Percentiles rank a stretch among this genome's conserved stretches.
Evolutionary conservation across 208 protist genomes (phyloP).

Genomic region (Trypanosoma cruzi): DNA sequence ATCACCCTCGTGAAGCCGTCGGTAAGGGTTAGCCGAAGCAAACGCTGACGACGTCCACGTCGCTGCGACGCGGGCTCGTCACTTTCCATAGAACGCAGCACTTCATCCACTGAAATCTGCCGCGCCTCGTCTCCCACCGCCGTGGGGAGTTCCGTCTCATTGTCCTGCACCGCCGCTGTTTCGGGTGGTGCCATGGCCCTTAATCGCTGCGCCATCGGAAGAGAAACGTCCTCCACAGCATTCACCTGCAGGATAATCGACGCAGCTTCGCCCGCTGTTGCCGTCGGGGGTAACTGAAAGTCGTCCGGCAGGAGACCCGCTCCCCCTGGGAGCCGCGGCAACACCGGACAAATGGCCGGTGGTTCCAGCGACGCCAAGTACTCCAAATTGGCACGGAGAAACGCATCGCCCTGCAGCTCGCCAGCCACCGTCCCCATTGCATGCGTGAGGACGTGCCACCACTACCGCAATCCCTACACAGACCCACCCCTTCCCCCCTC

Average conservation of each 20-base stretch:
- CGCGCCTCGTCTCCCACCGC: constrained; percentile 6
- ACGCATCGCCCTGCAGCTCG: constrained; percentile 7
- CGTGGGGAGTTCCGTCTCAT: not conserved
- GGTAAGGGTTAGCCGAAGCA: constrained; percentile 49
- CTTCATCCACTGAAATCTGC: constrained; percentile 30
- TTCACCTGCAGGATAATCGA: constrained; percentile 63
- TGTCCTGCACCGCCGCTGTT: constrained; percentile 12
- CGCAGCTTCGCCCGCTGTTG: not conserved
- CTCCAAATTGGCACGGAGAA: constrained; percentile 29
- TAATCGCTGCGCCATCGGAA: constrained; percentile 49
- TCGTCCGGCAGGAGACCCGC: constrained; percentile 22
- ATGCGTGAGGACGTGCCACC: not conserved
- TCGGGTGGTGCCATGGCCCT: constrained; percentile 34
- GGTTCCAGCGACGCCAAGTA: constrained; percentile 26
- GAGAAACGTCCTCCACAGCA: constrained; percentile 54
- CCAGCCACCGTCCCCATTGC: not conserved
- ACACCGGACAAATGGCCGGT: constrained; percentile 3
- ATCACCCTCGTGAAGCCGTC: constrained; percentile 74
- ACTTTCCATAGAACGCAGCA: constrained; percentile 32
- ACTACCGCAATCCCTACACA: not conserved
- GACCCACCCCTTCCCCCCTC: too few species aligned
- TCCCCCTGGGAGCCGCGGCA: constrained; percentile 23
- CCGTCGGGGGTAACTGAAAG: constrained; percentile 13
- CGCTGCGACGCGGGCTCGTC: constrained; percentile 33
- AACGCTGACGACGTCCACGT: constrained; percentile 38